Conservation (phyloP, 148 eudicot species). For the Arctostaphylos glauca region DNA sequence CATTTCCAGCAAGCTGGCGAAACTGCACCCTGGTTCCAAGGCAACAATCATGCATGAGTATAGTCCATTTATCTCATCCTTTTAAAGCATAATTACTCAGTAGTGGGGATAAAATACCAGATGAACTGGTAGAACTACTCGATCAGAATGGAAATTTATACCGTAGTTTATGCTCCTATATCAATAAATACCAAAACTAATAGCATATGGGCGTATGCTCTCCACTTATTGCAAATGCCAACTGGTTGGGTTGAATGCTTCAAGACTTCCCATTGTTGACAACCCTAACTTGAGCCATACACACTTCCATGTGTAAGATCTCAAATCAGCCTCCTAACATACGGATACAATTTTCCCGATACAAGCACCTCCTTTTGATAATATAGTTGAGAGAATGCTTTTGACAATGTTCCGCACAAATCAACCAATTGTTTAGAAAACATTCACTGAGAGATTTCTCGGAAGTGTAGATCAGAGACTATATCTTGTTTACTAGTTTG, state of each 20-base stretch:
- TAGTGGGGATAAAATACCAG: not conserved
- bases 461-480: not conserved
- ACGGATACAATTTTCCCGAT: not conserved
- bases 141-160: not conserved
- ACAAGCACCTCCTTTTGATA: not conserved
- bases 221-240: not conserved
- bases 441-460: not conserved
- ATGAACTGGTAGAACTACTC: not conserved
- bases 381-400: too few relatives aligned
- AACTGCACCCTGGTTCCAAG: conserved; percentile 41
- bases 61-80: not conserved
- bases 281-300: not conserved
- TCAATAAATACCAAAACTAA: not conserved
- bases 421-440: not conserved
- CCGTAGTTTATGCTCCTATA: not conserved
- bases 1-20: conserved; percentile 98
- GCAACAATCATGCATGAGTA: not conserved
- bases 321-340: not conserved
- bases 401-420: too few relatives aligned
- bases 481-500: not conserved
- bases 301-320: not conserved
- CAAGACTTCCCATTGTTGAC: not conserved
- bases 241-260: not conserved
- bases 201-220: not conserved
- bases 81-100: not conserved